phyloP scores from a whole-genome alignment of 225 moss, liverwort and hornwort genomes.

The Marchantia paleacea region DNA sequence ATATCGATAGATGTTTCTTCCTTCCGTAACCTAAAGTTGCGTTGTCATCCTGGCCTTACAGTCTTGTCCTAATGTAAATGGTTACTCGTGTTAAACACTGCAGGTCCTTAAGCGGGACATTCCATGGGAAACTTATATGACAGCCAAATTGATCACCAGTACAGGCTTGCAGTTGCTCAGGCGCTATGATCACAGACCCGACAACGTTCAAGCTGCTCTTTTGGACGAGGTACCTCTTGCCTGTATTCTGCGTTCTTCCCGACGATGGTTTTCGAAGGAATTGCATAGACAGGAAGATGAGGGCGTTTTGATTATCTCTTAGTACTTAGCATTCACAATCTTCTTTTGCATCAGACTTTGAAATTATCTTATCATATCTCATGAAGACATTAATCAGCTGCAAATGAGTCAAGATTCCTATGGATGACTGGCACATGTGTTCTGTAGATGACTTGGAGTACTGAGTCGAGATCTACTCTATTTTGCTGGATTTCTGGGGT shows the following conservation, averaged over 20 bases:
- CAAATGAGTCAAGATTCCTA: background rate
- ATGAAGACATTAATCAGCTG: background rate
- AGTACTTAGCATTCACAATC: background rate
- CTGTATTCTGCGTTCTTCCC: background rate
- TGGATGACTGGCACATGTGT: background rate
- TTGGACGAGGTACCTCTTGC: slow-evolving; percentile 65
- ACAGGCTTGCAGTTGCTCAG: slow-evolving; percentile 79
- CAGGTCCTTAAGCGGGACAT: slow-evolving; percentile 84
- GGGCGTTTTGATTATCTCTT: background rate
- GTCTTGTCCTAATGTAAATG: background rate
- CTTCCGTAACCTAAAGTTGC: background rate
- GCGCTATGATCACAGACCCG: slow-evolving; percentile 80
- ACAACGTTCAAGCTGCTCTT: slow-evolving; percentile 77
- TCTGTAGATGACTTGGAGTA: background rate
- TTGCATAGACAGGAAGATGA: background rate
- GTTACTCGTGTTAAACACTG: background rate
- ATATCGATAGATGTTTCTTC: background rate
- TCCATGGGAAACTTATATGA: slow-evolving; percentile 98
- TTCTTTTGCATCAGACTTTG: too few species aligned
- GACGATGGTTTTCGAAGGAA: background rate
- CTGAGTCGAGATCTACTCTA: background rate
- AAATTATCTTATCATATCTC: background rate
- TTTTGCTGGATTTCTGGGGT: too few species aligned
- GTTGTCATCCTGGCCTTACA: background rate
- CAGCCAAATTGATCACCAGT: slow-evolving; percentile 72